Percentiles rank a stretch among this genome's conserved stretches.
Conservation (phyloP, 208 protist genomes). For the Dictyostelium gargantuum region DNA sequence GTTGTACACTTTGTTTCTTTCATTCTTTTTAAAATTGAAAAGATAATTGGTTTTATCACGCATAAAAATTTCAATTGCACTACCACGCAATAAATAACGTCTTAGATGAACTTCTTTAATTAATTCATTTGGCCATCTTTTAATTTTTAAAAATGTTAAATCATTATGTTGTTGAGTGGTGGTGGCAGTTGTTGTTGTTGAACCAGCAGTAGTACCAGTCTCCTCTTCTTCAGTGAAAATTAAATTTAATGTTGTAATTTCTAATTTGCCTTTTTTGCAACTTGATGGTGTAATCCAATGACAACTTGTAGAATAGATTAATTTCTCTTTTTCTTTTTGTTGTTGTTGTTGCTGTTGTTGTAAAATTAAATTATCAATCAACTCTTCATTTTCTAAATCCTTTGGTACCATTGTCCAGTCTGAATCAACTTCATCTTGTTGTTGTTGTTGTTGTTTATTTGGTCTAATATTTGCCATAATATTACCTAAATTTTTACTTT, state of each 20-base stretch:
- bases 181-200: not conserved
- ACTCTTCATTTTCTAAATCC: not conserved
- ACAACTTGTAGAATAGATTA: conserved; percentile 40
- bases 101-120: conserved; percentile 72
- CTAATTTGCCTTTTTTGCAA: conserved; percentile 26
- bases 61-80: conserved; percentile 93
- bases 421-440: not conserved
- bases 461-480: not conserved
- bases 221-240: conserved; percentile 33
- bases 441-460: no score
- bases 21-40: conserved; percentile 88
- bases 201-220: not conserved
- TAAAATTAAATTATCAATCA: not conserved
- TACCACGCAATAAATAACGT: conserved; percentile 92
- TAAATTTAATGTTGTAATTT: conserved; percentile 43
- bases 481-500: not conserved
- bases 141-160: conserved; percentile 14
- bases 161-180: not conserved
- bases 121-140: not conserved
- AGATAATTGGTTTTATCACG: conserved; percentile 89
- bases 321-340: conserved; percentile 50
- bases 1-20: conserved; percentile 22
- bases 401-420: not conserved
- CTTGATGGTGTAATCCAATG: conserved; percentile 42
- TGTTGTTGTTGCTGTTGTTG: not conserved